These are phyloP conservation scores for Colletotrichum spinosum DNA, from an alignment of 2,329 filamentous ascomycete genomes.

Conservation along the genomic window DNA sequence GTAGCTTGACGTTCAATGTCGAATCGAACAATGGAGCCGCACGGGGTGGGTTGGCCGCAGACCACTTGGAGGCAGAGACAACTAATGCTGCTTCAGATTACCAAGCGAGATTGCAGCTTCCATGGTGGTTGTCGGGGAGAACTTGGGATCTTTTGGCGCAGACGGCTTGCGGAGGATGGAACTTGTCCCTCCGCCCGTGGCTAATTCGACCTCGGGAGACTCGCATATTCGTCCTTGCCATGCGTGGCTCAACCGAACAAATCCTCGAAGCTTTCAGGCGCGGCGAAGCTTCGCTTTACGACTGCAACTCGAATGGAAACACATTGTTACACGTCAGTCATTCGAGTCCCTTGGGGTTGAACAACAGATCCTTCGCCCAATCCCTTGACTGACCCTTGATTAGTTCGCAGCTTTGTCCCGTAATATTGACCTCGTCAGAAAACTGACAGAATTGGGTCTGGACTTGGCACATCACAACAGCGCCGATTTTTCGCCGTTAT, in stretches of 20 bases:
- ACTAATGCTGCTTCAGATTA: background rate
- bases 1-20: background rate
- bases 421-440: background rate
- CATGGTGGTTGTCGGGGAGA: conserved; percentile 6
- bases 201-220: fast-evolving
- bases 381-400: background rate
- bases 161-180: conserved; percentile 5
- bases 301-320: too few relatives aligned
- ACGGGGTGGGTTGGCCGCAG: background rate
- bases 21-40: background rate
- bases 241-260: fast-evolving
- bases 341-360: too few relatives aligned
- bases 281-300: too few relatives aligned
- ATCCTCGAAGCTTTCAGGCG: background rate
- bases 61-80: background rate
- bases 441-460: background rate
- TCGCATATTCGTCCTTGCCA: fast-evolving
- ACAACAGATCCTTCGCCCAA: too few relatives aligned
- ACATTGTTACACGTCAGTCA: too few relatives aligned
- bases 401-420: background rate
- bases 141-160: conserved; percentile 5
- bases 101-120: conserved; percentile 9
- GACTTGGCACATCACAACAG: background rate
- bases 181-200: background rate
- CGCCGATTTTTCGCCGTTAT: fast-evolving